phyloP scores from a whole-genome alignment of 2,329 filamentous ascomycete genomes.

The Cadophora malorum region DNA sequence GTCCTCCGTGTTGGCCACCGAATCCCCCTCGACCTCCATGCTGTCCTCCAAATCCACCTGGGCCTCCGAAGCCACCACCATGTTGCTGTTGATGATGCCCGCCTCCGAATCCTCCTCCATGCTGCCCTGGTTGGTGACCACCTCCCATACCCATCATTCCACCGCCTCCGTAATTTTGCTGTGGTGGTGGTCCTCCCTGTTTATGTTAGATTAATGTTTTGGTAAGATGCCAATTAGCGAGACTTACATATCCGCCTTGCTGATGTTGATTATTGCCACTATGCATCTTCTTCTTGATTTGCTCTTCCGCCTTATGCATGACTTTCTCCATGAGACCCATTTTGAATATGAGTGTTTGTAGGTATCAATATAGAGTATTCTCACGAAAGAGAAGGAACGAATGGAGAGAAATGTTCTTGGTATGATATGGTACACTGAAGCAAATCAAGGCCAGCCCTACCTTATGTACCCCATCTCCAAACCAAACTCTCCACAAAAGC shows the following conservation, averaged over 20 bases:
- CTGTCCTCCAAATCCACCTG: not conserved
- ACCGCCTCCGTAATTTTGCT: slow-evolving; percentile 14
- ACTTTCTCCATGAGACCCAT: slow-evolving; percentile 20
- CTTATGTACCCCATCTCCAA: slow-evolving; percentile 14
- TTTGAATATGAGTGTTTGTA: not conserved
- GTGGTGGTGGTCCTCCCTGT: slow-evolving; percentile 7
- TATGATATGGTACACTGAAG: not conserved
- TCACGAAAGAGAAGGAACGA: not conserved
- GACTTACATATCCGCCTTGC: slow-evolving; percentile 7
- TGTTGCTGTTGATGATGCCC: slow-evolving; percentile 7
- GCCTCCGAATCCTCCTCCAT: slow-evolving; percentile 7
- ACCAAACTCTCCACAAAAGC: not conserved
- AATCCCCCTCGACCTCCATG: slow-evolving; percentile 8
- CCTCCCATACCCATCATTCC: slow-evolving; percentile 7
- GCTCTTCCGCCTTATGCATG: slow-evolving; percentile 19
- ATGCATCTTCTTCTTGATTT: slow-evolving; percentile 20
- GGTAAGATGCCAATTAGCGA: not conserved
- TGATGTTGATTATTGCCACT: slow-evolving; percentile 9
- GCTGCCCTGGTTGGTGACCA: slow-evolving; percentile 1
- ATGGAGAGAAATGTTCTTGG: not conserved
- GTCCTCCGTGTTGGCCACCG: not conserved
- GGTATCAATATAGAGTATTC: not conserved
- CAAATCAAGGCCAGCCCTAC: not conserved
- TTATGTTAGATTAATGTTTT: not conserved
- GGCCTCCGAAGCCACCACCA: not conserved